Conservation (phyloP, 75 land plant species). For the Selaginella tamariscina region DNA sequence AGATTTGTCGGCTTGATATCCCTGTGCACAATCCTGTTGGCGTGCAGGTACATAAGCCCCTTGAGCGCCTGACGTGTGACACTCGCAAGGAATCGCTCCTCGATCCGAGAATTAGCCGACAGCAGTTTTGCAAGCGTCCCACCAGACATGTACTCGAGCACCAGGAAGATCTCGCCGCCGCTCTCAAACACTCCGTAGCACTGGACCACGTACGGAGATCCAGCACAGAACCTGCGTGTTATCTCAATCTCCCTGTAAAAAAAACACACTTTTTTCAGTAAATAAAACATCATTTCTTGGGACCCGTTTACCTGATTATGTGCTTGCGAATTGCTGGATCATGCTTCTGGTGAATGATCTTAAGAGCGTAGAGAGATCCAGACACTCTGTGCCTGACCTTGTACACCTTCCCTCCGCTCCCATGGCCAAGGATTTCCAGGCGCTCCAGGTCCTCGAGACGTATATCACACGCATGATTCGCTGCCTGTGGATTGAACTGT, state of each 20-base stretch:
- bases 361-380: slow-evolving; percentile 31
- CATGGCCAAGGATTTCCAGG: slow-evolving; percentile 39
- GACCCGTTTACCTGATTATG: too few relatives aligned
- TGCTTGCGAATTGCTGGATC: slow-evolving; percentile 30
- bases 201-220: slow-evolving; percentile 40
- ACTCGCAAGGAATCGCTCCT: slow-evolving; percentile 23
- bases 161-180: slow-evolving; percentile 58
- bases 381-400: slow-evolving; percentile 38
- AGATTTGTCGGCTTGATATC: slow-evolving; percentile 80
- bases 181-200: slow-evolving; percentile 50
- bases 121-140: slow-evolving; percentile 35
- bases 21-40: slow-evolving; percentile 64
- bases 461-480: slow-evolving; percentile 18
- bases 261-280: too few relatives aligned
- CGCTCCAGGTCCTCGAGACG: slow-evolving; percentile 1
- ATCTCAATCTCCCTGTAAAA: slow-evolving; percentile 59
- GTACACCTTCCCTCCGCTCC: slow-evolving; percentile 54
- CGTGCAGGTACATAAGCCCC: slow-evolving; percentile 64
- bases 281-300: too few relatives aligned
- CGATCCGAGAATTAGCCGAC: slow-evolving; percentile 13
- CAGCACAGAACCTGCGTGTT: slow-evolving; percentile 25
- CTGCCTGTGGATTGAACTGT: slow-evolving; percentile 7
- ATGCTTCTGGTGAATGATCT: slow-evolving; percentile 25
- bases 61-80: slow-evolving; percentile 40
- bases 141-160: slow-evolving; percentile 43